Conservation (phyloP, 208 protist species). For the Endotrypanum monterogeii region DNA sequence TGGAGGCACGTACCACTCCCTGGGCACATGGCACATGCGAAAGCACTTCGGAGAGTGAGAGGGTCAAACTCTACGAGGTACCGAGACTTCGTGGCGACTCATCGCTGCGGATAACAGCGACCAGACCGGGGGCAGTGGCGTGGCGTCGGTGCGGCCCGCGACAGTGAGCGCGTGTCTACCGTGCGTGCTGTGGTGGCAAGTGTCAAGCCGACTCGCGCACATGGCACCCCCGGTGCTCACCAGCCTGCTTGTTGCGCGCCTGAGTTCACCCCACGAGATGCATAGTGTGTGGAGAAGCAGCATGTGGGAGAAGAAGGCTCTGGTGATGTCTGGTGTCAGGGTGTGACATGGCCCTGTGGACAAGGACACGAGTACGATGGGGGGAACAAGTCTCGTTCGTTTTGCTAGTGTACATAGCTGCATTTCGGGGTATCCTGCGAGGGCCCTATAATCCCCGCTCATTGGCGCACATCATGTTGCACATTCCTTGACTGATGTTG, state of each 20-base stretch:
- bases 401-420: too few relatives aligned
- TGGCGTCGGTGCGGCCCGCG: neutral
- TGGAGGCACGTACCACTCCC: too few relatives aligned
- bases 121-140: neutral
- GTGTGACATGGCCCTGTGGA: neutral
- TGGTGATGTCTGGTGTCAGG: neutral
- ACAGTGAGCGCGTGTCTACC: neutral
- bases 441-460: too few relatives aligned
- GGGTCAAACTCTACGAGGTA: neutral
- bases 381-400: too few relatives aligned
- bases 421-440: too few relatives aligned
- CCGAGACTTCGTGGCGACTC: neutral
- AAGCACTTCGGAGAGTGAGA: too few relatives aligned
- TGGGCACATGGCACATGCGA: too few relatives aligned
- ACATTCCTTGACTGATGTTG: too few relatives aligned
- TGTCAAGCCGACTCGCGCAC: neutral
- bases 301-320: neutral
- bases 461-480: too few relatives aligned
- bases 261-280: neutral
- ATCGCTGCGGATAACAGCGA: neutral
- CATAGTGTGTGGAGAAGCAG: neutral
- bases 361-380: too few relatives aligned
- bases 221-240: neutral
- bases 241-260: neutral
- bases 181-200: neutral